Base-by-base conservation (phyloP, 768 basidiomycete species). In the Podaxis sp. region DNA sequence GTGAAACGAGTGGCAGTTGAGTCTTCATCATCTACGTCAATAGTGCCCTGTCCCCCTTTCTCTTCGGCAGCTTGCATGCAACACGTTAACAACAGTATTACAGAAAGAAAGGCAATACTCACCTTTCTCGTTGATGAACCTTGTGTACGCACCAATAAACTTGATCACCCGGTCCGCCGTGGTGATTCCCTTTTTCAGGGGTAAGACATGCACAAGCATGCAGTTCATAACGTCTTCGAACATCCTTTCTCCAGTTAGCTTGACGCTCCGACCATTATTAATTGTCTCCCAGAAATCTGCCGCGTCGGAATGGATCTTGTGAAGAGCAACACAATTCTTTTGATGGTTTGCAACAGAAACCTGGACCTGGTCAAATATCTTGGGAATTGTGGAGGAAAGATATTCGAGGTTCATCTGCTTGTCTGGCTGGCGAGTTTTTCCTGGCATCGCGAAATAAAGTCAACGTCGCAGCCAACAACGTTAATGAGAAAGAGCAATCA, bases 301-400 rank as follows among this genome's bases (percentile, higher is more conserved):
- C 9, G 87, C 88, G 56, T 89, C 80, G 3, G 73, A 59, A 59
- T 95, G 93, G 44, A 95, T 73, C 71, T 93, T 93, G 77, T 91
- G 79, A 2, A 97, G 81, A 0, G 86, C 85, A 44, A 93, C 87
- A 54, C 88, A 77, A 73, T 97, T 96, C 79, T 97, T 97, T 63
- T 88, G 86, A 72, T 98, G 95, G 70, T 92, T 94, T 7, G 90
- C 86, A 13, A 79, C 72, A 0, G 88, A 84, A 5, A 70, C 75
- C 70, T 95, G 92, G 0, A 80, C 90, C 73, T 96, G 90, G 28
- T 90, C 85, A 63, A 95, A 91, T 47, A 94, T 90, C 36, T 81
- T 84, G 18, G 84, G 81, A 13, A 50, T 67, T 48, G 47, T 54
- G 48, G 27, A 36, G 6, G 46, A 36, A 18, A 35, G 59, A 38